These are phyloP conservation scores for Colletotrichum endophyticum DNA, from an alignment of 2,329 filamentous ascomycete genomes.

Conservation along the genomic window DNA sequence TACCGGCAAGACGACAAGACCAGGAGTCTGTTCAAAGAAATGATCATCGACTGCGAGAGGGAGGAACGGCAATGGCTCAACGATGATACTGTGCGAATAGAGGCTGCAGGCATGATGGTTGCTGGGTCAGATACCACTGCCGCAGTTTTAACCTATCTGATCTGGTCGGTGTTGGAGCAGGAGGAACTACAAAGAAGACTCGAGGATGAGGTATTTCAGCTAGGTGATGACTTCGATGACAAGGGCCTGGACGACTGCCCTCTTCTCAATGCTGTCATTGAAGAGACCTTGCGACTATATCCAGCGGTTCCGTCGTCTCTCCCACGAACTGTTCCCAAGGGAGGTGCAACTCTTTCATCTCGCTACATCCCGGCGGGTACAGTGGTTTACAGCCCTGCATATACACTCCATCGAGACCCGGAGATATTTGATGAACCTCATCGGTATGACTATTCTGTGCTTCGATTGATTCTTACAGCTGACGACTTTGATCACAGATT, in stretches of 20 bases:
- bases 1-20: background rate
- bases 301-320: slow-evolving; percentile 42
- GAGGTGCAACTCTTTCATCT: slow-evolving; percentile 41
- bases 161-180: slow-evolving; percentile 41
- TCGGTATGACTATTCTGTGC: background rate
- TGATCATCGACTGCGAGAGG: background rate
- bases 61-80: background rate
- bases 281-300: slow-evolving; percentile 51
- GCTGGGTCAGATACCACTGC: slow-evolving; percentile 60
- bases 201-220: slow-evolving; percentile 34
- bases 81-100: slow-evolving; percentile 37
- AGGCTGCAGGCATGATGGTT: slow-evolving; percentile 50
- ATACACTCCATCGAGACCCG: slow-evolving; percentile 49
- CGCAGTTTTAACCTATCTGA: slow-evolving; percentile 51
- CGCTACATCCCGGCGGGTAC: slow-evolving; percentile 43
- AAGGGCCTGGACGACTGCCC: slow-evolving; percentile 38
- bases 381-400: slow-evolving; percentile 46
- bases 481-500: background rate
- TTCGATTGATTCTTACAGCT: too few relatives aligned
- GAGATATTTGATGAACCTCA: slow-evolving; percentile 45
- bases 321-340: slow-evolving; percentile 42
- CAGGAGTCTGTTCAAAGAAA: background rate
- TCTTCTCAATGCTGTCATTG: slow-evolving; percentile 46
- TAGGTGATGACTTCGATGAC: slow-evolving; percentile 29
- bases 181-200: slow-evolving; percentile 34